Evolutionary conservation across 345 rosid species (phyloP).

Genomic region (Brassica nigra): DNA sequence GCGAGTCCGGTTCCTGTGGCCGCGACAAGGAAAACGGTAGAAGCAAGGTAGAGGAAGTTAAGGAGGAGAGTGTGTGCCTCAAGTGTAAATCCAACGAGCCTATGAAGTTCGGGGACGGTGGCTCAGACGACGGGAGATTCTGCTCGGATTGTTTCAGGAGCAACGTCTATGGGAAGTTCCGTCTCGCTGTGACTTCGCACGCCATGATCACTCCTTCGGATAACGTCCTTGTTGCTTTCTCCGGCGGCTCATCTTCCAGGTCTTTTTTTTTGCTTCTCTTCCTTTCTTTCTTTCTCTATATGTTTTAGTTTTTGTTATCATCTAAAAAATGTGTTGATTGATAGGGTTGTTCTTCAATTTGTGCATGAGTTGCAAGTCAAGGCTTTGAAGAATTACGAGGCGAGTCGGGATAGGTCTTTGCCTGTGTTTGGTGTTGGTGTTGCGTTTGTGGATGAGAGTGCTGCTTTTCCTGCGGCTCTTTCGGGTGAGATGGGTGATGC

Average conservation of each 20-base stretch:
- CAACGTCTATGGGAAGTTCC: conserved; percentile 82
- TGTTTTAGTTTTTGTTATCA: background rate
- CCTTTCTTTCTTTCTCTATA: background rate
- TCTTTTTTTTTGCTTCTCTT: conserved; percentile 15
- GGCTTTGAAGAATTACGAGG: conserved; percentile 83
- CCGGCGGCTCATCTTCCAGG: conserved; percentile 93
- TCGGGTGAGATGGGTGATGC: conserved; percentile 39
- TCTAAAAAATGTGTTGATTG: background rate
- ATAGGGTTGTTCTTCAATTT: conserved; percentile 82
- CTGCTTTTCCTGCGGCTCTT: conserved; percentile 41
- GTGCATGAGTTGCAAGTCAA: conserved; percentile 80
- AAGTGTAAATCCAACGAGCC: conserved; percentile 75
- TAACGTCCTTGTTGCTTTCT: conserved; percentile 88
- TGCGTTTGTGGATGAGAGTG: conserved; percentile 72
- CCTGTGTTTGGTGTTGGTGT: conserved; percentile 90
- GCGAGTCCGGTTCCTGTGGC: conserved; percentile 59
- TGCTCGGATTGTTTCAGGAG: conserved; percentile 76
- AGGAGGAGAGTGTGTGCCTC: conserved; percentile 47
- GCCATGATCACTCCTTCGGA: conserved; percentile 92
- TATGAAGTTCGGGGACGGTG: conserved; percentile 46
- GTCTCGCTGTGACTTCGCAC: conserved; percentile 75
- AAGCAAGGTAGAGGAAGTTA: conserved; percentile 30
- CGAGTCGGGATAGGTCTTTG: conserved; percentile 76
- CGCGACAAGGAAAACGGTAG: conserved; percentile 33
- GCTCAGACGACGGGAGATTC: conserved; percentile 52